Evolutionary conservation across 257 asterid species (phyloP), one percentile per base, ranked within the genome.

Genomic region (Nicotiana tabacum): DNA sequence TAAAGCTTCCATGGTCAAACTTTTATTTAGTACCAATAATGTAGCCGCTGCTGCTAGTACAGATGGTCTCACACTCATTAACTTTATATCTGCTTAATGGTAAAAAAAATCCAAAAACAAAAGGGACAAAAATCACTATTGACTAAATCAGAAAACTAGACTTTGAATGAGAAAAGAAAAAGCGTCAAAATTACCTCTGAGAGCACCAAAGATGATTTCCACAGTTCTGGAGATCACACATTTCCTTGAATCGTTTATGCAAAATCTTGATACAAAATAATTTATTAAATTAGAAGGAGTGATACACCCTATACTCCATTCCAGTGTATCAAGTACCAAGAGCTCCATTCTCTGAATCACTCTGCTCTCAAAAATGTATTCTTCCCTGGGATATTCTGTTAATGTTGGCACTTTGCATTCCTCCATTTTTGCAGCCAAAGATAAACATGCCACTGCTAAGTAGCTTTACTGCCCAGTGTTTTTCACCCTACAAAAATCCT

Each of bases 341-440:
- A 91, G 62, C 51, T 91, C 92, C 91, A 89, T 91, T 82, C 78
- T 87, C 82, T 87, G 87, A 53, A 89, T 83, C 46, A 78, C 79
- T 33, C 66, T 77, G 58, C 85, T 88, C 61, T 85, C 83, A 72
- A 91, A 91, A 82, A 82, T 78, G 55, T 78, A 89, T 21, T 87
- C 91, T 78, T 86, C 85, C 0, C 56, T 68, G 76, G 58, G 85
- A 83, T 87, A 91, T 58, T 85, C 90, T 12, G 90, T 82, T n/a
- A 91, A 85, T 3, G 83, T 82, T 10, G 92, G 93, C 0, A 82
- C 85, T 21, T 77, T 83, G 17, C 33, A 48, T 85, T 91, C 95
- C 90, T 90, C 95, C 90, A 91, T 91, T 61, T 91, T 91, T 9
- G 92, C 92, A 81, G 95, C 95, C 76, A 91, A 43, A 37, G 95